Evolutionary conservation across 164 flowering plant genomes (phyloP).

Genomic region (Vitis rupestris): DNA sequence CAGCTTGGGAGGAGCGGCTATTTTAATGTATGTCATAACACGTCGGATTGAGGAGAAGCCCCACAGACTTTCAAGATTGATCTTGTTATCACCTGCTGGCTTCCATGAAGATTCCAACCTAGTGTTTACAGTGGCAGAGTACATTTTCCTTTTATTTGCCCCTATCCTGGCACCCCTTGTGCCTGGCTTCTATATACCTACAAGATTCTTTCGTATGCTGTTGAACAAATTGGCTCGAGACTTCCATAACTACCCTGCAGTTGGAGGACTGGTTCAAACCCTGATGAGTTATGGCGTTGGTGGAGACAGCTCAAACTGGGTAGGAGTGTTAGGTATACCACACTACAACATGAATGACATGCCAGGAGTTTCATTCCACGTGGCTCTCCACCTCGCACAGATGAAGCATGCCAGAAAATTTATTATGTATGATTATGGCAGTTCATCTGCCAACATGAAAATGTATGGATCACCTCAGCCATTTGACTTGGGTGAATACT

Average conservation of each 20-base stretch:
- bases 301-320: slow-evolving; percentile 98
- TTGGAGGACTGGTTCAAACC: slow-evolving; percentile 97
- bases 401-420: slow-evolving; percentile 70
- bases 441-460: slow-evolving; percentile 58
- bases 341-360: slow-evolving; percentile 98
- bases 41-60: slow-evolving; percentile 73
- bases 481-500: slow-evolving; percentile 73
- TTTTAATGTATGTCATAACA: slow-evolving; percentile 75
- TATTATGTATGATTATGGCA: slow-evolving; percentile 86
- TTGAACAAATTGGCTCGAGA: slow-evolving; percentile 93
- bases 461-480: slow-evolving; percentile 78
- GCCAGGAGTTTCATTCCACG: slow-evolving; percentile 89
- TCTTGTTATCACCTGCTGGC: slow-evolving; percentile 92
- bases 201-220: slow-evolving; percentile 92
- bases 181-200: slow-evolving; percentile 93
- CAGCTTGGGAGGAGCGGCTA: slow-evolving; percentile 97
- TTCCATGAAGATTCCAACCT: slow-evolving; percentile 79
- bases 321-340: slow-evolving; percentile 80
- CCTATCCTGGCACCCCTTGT: slow-evolving; percentile 66
- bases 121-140: slow-evolving; percentile 50
- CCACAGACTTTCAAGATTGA: slow-evolving; percentile 81
- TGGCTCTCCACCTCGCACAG: slow-evolving; percentile 88
- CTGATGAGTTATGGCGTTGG: slow-evolving; percentile 89
- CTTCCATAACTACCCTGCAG: slow-evolving; percentile 90
- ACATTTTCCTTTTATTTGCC: slow-evolving; percentile 43